These are phyloP conservation scores for Xanthoconium separans DNA, from an alignment of 1,284 basidiomycete genomes.

Conservation along the genomic window DNA sequence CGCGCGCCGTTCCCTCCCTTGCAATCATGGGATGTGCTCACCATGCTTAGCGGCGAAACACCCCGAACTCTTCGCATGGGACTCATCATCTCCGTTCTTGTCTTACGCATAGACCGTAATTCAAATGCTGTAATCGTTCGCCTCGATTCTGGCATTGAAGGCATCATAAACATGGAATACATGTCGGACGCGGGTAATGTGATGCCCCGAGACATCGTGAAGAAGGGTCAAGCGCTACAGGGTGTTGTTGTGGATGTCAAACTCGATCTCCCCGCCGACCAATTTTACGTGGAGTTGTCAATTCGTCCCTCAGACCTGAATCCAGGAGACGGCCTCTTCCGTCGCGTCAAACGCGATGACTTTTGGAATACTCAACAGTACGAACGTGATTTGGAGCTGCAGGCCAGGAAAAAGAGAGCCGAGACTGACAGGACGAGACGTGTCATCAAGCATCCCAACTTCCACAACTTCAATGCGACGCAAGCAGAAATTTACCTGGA, in stretches of 20 bases:
- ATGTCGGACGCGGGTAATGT: slow-evolving; percentile 52
- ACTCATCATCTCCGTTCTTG: slow-evolving; percentile 81
- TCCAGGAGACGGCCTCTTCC: slow-evolving; percentile 64
- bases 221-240: slow-evolving; percentile 78
- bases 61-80: slow-evolving; percentile 75
- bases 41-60: slow-evolving; percentile 96
- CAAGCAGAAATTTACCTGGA: slow-evolving; percentile 92
- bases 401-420: slow-evolving; percentile 81
- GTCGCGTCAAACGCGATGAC: slow-evolving; percentile 61
- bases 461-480: slow-evolving; percentile 91
- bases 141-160: slow-evolving; percentile 93
- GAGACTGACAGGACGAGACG: slow-evolving; percentile 78
- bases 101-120: slow-evolving; percentile 52
- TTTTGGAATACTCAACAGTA: slow-evolving; percentile 68
- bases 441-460: slow-evolving; percentile 97
- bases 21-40: slow-evolving; percentile 79
- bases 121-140: slow-evolving; percentile 58
- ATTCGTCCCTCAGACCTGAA: slow-evolving; percentile 70
- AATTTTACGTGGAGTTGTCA: slow-evolving; percentile 78
- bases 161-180: slow-evolving; percentile 69
- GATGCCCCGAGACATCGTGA: slow-evolving; percentile 49
- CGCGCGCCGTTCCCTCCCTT: slow-evolving; percentile 72
- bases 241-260: slow-evolving; percentile 80
- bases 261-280: slow-evolving; percentile 59
- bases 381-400: slow-evolving; percentile 72